Base-by-base conservation (phyloP, 306 rosid species). In the Rosa rugosa region DNA sequence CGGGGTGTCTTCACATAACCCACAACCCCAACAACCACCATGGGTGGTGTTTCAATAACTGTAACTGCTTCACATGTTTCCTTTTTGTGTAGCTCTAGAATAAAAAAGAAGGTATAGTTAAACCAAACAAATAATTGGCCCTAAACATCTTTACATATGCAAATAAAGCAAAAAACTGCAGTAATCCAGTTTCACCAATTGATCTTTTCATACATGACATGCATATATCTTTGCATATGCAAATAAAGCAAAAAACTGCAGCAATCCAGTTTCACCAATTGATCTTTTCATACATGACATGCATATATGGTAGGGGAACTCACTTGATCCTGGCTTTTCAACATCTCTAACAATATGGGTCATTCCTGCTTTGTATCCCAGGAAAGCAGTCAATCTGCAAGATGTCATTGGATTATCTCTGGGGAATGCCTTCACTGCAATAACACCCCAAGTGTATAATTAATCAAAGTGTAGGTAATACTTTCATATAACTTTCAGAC, bases 1-100 rank as follows among this genome's bases (percentile, higher is more conserved):
- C 36, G 36, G 36, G 36, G 36, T 31, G 36, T 92, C 76, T 85
- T 89, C 23, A 90, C 84, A 78, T 90, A 90, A 27, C 97, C 97
- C 63, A 90, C 96, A 56, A 90, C 88, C 6, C 97, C 97, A 76
- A 93, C 87, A 25, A 93, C 79, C 36, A 93, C 82, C 82, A 93
- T 31, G 0, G 96, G 96, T 62, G 97, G 97, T 4, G 97, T 88
- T 81, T 90, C 97, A 57, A 93, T 83, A 57, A 93, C 77, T 11
- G 97, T 93, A 8, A 93, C 96, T 50, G 96, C 91, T 69, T 93
- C 97, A 80, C 97, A 93, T 1, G 97, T 90, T 79, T 92, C 97
- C 73, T 90, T 92, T 86, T 90, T 90, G 70, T 92, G 96, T 54
- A 92, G 90, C 81, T 92, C 97, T 92, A 67, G 34, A 72, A 60